A percentile compares a stretch with the other conserved stretches of the same genome.
Conservation (phyloP, 768 basidiomycete genomes). For the Mycena kentingensis region DNA sequence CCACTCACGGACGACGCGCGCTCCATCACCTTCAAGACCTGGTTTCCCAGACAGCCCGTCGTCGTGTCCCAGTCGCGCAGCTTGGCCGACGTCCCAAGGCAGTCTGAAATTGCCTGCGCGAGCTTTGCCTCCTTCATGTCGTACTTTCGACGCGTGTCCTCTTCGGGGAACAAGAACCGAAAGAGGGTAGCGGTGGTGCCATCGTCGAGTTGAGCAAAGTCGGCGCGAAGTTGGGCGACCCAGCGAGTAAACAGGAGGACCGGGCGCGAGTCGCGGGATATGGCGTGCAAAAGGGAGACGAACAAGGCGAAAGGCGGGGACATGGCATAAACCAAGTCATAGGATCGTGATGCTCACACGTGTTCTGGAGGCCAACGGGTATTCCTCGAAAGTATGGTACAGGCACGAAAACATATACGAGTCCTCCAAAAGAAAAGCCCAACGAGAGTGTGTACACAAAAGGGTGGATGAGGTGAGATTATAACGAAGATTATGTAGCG, state of each 20-base stretch:
- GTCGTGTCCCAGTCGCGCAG: constrained; percentile 44
- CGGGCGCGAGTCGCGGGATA: constrained; percentile 40
- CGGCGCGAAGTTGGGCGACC: constrained; percentile 42
- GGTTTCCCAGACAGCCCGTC: constrained; percentile 72
- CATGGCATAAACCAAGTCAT: not conserved
- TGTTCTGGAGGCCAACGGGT: not conserved
- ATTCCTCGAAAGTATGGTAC: constrained; percentile 5
- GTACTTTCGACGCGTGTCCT: constrained; percentile 70
- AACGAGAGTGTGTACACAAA: constrained; percentile 17
- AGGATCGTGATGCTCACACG: not conserved
- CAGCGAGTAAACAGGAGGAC: constrained; percentile 47
- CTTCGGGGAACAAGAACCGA: constrained; percentile 82
- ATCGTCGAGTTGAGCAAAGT: constrained; percentile 49
- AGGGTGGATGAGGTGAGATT: constrained; percentile 9
- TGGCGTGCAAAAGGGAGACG: constrained; percentile 50
- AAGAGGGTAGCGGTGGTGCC: constrained; percentile 65
- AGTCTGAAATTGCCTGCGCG: constrained; percentile 50
- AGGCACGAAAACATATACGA: constrained; percentile 16
- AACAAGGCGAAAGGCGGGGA: constrained; percentile 48
- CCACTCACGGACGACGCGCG: too few species aligned
- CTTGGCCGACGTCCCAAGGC: constrained; percentile 41
- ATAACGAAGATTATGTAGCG: constrained; percentile 6
- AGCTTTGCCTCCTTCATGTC: constrained; percentile 71
- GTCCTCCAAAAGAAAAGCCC: constrained; percentile 2
- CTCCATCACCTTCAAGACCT: constrained; percentile 52